Conservation (phyloP, 306 rosid species). For the Castanea crenata region DNA sequence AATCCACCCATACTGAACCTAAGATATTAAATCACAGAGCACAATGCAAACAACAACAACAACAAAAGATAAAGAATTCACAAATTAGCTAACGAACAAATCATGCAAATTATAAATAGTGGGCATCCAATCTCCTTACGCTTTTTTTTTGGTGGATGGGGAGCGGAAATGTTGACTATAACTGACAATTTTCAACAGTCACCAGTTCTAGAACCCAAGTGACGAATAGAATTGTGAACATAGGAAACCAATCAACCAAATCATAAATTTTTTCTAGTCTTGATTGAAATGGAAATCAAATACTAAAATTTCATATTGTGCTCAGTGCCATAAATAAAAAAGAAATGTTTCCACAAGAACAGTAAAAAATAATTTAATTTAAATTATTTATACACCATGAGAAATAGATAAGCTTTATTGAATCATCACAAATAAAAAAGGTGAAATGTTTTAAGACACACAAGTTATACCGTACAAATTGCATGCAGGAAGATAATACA, state of each 20-base stretch:
- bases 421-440: neutral
- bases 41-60: neutral
- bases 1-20: no score
- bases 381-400: neutral
- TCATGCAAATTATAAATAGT: neutral
- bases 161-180: neutral
- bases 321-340: neutral
- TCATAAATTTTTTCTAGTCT: neutral
- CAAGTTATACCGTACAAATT: neutral
- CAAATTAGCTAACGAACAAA: neutral
- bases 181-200: neutral
- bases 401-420: neutral
- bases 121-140: neutral
- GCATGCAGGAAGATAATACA: neutral
- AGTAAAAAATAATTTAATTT: neutral
- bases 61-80: neutral
- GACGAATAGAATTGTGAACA: neutral
- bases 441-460: neutral
- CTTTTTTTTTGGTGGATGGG: no score
- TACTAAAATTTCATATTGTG: neutral
- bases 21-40: no score
- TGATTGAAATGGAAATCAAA: neutral
- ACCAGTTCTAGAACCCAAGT: neutral
- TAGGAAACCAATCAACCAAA: neutral
- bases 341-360: no score